A percentile compares a stretch with the other conserved stretches of the same genome.
Evolutionary conservation across 306 rosid genomes (phyloP).

Genomic region (Parietaria judaica): DNA sequence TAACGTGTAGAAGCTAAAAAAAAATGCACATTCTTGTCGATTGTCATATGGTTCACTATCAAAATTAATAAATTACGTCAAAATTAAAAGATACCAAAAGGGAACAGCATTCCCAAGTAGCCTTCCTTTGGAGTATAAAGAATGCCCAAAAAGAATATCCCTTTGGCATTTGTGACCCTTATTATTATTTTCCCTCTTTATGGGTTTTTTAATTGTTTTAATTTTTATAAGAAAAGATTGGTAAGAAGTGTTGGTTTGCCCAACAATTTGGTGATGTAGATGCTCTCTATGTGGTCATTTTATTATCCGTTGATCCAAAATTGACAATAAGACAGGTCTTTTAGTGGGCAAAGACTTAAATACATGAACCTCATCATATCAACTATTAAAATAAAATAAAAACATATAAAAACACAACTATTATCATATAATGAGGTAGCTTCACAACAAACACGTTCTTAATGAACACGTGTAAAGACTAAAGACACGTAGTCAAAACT

Average conservation of each 20-base stretch:
- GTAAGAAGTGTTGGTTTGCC: too few relatives aligned
- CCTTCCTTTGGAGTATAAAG: not conserved
- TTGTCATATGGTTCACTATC: constrained; percentile 2
- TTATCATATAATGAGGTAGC: not conserved
- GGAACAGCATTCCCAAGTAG: not conserved
- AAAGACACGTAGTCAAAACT: too few relatives aligned
- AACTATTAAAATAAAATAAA: not conserved
- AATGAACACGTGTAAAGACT: not conserved
- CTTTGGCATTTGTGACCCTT: constrained; percentile 9
- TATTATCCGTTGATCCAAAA: not conserved
- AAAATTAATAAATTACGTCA: not conserved
- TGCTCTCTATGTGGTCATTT: not conserved
- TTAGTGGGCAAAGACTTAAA: not conserved
- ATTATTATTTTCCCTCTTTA: not conserved
- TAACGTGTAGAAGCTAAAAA: constrained; percentile 1
- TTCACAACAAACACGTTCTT: not conserved
- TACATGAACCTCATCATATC: not conserved
- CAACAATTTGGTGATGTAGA: constrained; percentile 6
- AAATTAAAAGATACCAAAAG: not conserved
- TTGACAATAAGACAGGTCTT: constrained; percentile 2
- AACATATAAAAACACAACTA: too few relatives aligned
- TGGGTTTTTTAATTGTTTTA: not conserved
- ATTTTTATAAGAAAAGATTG: not conserved
- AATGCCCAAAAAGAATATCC: constrained; percentile 21
- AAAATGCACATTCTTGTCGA: not conserved